Conservation (phyloP, 257 asterid species). For the Scutellaria minor region DNA sequence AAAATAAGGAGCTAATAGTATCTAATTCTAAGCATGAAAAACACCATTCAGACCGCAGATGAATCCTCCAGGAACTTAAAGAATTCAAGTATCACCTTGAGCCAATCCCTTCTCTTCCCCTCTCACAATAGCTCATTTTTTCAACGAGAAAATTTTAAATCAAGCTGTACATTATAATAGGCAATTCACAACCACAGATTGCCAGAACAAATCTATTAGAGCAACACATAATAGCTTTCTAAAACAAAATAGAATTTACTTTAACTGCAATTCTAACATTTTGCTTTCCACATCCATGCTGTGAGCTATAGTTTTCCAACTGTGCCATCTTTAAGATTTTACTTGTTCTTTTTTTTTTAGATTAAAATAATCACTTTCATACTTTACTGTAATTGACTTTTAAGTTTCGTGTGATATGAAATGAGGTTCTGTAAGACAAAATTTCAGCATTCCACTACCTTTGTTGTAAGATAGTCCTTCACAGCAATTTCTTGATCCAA, state of each 20-base stretch:
- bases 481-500: slow-evolving; percentile 93
- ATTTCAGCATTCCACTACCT: slow-evolving; percentile 58
- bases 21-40: neutral
- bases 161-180: neutral
- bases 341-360: no score
- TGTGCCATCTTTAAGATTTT: no score
- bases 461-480: slow-evolving; percentile 89
- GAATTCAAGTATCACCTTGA: neutral
- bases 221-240: neutral
- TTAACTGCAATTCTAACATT: no score
- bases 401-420: neutral
- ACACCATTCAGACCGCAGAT: neutral
- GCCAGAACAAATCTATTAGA: neutral
- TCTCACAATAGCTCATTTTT: neutral
- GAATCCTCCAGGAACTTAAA: neutral
- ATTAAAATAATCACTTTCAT: no score
- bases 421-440: slow-evolving; percentile 20
- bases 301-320: no score
- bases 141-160: neutral
- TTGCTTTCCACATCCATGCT: no score
- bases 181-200: neutral
- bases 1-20: neutral
- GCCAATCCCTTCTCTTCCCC: neutral
- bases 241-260: no score
- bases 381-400: no score